These are phyloP conservation scores for Quercus engelmannii DNA, from an alignment of 306 rosid species.

Conservation along the genomic window DNA sequence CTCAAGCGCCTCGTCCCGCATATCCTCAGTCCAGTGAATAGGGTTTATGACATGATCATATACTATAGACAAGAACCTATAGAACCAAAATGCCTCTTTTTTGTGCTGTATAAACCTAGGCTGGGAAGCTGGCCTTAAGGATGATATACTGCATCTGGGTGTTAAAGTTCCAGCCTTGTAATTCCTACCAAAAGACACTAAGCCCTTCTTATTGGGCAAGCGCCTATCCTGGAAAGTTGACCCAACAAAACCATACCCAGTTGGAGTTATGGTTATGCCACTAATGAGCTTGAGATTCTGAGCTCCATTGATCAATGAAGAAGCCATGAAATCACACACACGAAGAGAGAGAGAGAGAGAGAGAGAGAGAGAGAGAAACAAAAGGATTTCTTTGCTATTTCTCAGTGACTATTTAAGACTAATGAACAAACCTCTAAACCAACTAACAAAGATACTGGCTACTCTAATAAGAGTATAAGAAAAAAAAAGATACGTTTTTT, in stretches of 20 bases:
- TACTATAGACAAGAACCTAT: constrained; percentile 68
- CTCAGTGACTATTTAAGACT: background rate
- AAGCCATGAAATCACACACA: constrained; percentile 33
- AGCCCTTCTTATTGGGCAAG: constrained; percentile 30
- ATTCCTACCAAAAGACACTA: constrained; percentile 26
- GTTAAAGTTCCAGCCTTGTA: constrained; percentile 13
- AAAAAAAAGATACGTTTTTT: background rate
- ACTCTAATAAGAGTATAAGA: background rate
- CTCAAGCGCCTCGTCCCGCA: constrained; percentile 88
- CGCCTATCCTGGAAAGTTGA: constrained; percentile 29
- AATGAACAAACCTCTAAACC: background rate
- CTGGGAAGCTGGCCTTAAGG: constrained; percentile 65
- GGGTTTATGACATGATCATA: constrained; percentile 80
- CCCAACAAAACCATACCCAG: constrained; percentile 38
- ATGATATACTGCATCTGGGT: constrained; percentile 57
- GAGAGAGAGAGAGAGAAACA: background rate
- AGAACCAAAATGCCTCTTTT: constrained; percentile 86
- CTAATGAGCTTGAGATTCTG: constrained; percentile 46
- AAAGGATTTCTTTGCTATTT: background rate
- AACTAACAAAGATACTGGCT: background rate
- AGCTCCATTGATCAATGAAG: constrained; percentile 41
- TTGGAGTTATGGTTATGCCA: constrained; percentile 30
- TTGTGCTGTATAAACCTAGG: constrained; percentile 85
- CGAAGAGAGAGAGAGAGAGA: background rate
- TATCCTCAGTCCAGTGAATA: constrained; percentile 91